Percentiles rank a stretch among this genome's conserved stretches.
phyloP scores from a whole-genome alignment of 2,329 filamentous ascomycete genomes.

The Knufia petricola region DNA sequence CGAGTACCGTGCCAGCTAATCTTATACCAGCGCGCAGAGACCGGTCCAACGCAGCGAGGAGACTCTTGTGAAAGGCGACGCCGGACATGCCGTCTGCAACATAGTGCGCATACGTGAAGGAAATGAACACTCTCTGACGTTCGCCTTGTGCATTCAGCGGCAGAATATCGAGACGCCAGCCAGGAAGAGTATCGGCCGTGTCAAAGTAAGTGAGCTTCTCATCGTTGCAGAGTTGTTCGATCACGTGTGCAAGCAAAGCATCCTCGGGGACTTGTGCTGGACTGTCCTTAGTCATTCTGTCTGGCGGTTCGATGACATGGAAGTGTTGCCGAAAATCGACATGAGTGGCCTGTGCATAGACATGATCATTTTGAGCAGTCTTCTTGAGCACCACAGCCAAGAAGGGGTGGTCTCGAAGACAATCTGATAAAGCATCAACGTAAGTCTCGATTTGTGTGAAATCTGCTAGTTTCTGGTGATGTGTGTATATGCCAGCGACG shows the following conservation, averaged over 20 bases:
- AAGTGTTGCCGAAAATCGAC: conserved; percentile 35
- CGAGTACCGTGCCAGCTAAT: background rate
- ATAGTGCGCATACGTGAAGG: conserved; percentile 37
- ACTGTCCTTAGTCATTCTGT: conserved; percentile 10
- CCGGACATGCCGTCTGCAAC: conserved; percentile 38
- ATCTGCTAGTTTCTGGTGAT: conserved; percentile 11
- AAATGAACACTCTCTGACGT: conserved; percentile 26
- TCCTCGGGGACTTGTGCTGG: conserved; percentile 20
- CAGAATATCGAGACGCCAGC: conserved; percentile 36
- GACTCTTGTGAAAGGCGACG: conserved; percentile 34
- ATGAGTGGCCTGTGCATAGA: conserved; percentile 24
- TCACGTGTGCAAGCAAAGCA: background rate
- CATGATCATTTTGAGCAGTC: conserved; percentile 28
- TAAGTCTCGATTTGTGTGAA: conserved; percentile 22
- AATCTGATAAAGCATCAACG: conserved; percentile 28
- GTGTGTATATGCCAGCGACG: conserved; percentile 29
- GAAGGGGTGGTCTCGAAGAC: conserved; percentile 32
- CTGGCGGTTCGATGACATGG: conserved; percentile 21
- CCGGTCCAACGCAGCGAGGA: conserved; percentile 25
- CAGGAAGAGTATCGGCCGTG: conserved; percentile 26
- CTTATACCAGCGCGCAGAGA: conserved; percentile 5
- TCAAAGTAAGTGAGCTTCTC: conserved; percentile 26
- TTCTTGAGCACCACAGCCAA: conserved; percentile 31
- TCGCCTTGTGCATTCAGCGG: conserved; percentile 19
- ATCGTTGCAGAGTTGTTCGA: conserved; percentile 7